A percentile compares a stretch with the other conserved stretches of the same genome.
Evolutionary conservation across 2,329 filamentous ascomycete genomes (phyloP).

Genomic region (Teratosphaeria gauchensis): DNA sequence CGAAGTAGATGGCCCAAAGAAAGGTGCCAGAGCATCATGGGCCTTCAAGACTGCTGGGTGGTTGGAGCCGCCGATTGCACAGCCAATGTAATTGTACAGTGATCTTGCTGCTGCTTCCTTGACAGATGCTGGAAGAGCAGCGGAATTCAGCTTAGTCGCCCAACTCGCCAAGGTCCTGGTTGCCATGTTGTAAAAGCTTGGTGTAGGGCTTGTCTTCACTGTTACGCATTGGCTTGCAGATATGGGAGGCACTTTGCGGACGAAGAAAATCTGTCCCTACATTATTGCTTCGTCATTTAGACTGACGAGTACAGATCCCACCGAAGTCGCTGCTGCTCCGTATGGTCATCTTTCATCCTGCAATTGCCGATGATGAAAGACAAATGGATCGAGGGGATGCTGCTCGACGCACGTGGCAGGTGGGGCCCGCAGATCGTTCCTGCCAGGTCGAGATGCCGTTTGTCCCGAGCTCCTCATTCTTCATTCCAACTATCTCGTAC

Average conservation of each 20-base stretch:
- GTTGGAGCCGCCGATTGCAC: slow-evolving; percentile 41
- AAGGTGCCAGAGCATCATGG: slow-evolving; percentile 26
- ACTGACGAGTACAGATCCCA: background rate
- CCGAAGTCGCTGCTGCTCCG: background rate
- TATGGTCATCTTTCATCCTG: background rate
- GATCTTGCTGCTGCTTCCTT: slow-evolving; percentile 36
- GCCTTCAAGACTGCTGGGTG: slow-evolving; percentile 38
- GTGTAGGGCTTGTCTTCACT: background rate
- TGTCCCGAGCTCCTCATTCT: background rate
- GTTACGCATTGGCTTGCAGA: too few species aligned
- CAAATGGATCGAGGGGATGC: too few species aligned
- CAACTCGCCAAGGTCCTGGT: slow-evolving; percentile 40
- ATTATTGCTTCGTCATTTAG: background rate
- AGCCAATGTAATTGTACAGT: slow-evolving; percentile 48
- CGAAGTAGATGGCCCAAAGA: slow-evolving; percentile 30
- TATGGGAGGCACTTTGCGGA: too few species aligned
- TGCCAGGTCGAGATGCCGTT: background rate
- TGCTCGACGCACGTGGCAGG: too few species aligned
- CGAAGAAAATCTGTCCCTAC: background rate
- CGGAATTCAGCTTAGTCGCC: slow-evolving; percentile 34
- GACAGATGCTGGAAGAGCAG: slow-evolving; percentile 33
- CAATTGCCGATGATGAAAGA: background rate
- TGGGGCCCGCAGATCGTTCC: too few species aligned
- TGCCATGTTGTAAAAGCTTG: slow-evolving; percentile 30
- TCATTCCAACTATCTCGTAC: background rate